Evolutionary conservation across 1,139 yeast genomes (phyloP).

Genomic region (Geotrichum restrictum): DNA sequence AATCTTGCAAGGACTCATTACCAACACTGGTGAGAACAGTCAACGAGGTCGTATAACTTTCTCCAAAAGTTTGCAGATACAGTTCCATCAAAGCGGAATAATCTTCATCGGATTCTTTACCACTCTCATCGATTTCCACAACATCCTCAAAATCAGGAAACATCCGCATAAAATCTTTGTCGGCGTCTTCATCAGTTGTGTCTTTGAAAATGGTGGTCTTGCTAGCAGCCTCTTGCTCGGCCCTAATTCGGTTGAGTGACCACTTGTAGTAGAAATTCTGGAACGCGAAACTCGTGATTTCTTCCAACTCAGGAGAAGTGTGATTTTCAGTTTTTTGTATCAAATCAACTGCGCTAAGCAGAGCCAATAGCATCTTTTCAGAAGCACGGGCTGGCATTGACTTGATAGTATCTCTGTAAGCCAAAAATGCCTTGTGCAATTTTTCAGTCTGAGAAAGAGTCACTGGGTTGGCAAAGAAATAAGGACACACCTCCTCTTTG

Average conservation of each 20-base stretch:
- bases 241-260: slow-evolving; percentile 65
- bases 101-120: slow-evolving; percentile 15
- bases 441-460: slow-evolving; percentile 15
- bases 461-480: slow-evolving; percentile 18
- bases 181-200: slow-evolving; percentile 55
- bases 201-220: slow-evolving; percentile 56
- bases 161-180: slow-evolving; percentile 64
- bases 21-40: slow-evolving; percentile 14
- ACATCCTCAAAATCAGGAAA: slow-evolving; percentile 85
- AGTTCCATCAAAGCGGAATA: slow-evolving; percentile 17
- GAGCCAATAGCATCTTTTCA: slow-evolving; percentile 18
- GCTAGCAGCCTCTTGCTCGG: slow-evolving; percentile 50
- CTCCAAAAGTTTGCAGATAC: slow-evolving; percentile 18
- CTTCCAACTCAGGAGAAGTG: slow-evolving; percentile 56
- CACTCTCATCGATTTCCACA: slow-evolving; percentile 20
- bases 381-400: slow-evolving; percentile 15
- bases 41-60: slow-evolving; percentile 11
- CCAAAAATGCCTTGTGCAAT: slow-evolving; percentile 14
- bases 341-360: slow-evolving; percentile 16
- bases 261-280: slow-evolving; percentile 65
- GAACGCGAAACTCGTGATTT: slow-evolving; percentile 20
- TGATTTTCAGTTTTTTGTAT: slow-evolving; percentile 18
- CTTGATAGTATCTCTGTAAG: slow-evolving; percentile 15
- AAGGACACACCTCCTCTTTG: slow-evolving; percentile 15
- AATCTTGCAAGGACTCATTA: slow-evolving; percentile 16